phyloP scores from a whole-genome alignment of 140 eudicot species.

The Bidens hawaiensis region DNA sequence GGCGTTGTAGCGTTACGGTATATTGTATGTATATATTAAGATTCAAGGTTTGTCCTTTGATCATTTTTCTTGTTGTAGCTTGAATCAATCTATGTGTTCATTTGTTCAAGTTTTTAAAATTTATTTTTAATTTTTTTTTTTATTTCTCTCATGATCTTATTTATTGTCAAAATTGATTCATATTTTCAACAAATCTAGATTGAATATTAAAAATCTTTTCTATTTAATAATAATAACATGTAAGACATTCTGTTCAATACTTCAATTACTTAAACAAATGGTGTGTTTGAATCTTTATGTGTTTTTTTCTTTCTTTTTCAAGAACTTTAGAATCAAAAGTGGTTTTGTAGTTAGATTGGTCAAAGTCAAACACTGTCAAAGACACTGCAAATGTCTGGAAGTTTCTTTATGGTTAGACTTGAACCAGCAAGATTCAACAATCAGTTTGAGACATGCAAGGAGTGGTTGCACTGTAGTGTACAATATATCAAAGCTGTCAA shows the following conservation, averaged over 20 bases:
- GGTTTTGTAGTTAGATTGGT: neutral
- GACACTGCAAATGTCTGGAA: slow-evolving; percentile 22
- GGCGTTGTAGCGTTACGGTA: slow-evolving; percentile 1
- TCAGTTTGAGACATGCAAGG: slow-evolving; percentile 10
- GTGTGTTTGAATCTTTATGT: neutral
- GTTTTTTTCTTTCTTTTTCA: neutral
- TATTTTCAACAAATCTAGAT: no score
- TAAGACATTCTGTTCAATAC: no score
- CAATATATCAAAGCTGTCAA: slow-evolving; percentile 17
- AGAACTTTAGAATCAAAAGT: slow-evolving; percentile 12
- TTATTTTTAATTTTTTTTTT: no score
- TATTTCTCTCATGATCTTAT: no score
- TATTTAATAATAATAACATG: no score
- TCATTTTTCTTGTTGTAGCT: neutral
- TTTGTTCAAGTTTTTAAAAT: neutral
- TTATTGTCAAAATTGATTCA: no score
- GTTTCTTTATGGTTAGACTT: slow-evolving; percentile 18
- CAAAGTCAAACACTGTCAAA: slow-evolving; percentile 20
- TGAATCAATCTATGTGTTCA: neutral
- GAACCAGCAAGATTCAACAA: slow-evolving; percentile 21
- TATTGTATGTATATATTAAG: slow-evolving; percentile 17
- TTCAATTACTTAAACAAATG: no score
- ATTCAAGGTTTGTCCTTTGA: neutral
- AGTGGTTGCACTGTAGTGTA: slow-evolving; percentile 28
- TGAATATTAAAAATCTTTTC: no score